phyloP scores from a whole-genome alignment of 345 rosid species.

The Cardamine chenopodiifolia region DNA sequence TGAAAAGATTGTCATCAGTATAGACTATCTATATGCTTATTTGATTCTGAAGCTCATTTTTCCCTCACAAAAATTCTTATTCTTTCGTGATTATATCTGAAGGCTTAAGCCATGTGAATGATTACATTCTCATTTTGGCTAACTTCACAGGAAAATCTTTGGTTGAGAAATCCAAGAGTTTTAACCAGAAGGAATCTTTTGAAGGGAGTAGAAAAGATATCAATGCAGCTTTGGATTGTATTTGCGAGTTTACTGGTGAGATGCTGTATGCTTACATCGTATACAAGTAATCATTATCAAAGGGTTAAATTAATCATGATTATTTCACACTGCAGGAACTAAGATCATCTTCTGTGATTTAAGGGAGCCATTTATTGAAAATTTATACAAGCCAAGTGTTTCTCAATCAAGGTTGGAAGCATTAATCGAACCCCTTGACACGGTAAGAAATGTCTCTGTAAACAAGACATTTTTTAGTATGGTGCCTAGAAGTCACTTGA shows the following conservation, averaged over 20 bases:
- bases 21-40: slow-evolving; percentile 40
- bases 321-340: slow-evolving; percentile 63
- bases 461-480: background rate
- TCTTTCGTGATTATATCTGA: background rate
- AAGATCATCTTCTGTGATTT: slow-evolving; percentile 91
- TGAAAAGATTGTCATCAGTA: slow-evolving; percentile 65
- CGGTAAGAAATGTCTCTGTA: slow-evolving; percentile 49
- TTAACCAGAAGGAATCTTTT: slow-evolving; percentile 71
- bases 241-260: slow-evolving; percentile 88
- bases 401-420: slow-evolving; percentile 80
- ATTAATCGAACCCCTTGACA: slow-evolving; percentile 78
- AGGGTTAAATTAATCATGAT: slow-evolving; percentile 23
- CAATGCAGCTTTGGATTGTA: slow-evolving; percentile 84
- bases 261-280: slow-evolving; percentile 4
- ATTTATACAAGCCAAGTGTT: slow-evolving; percentile 78
- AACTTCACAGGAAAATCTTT: slow-evolving; percentile 52
- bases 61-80: background rate
- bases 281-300: background rate
- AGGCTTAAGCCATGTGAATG: slow-evolving; percentile 8
- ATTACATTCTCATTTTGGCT: slow-evolving; percentile 13
- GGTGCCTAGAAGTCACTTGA: slow-evolving; percentile 22
- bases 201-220: slow-evolving; percentile 89
- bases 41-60: slow-evolving; percentile 13
- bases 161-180: slow-evolving; percentile 71
- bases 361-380: slow-evolving; percentile 80